Evolutionary conservation across 441 rosid genomes (phyloP).

Genomic region (Bocquillonia castaneifolia): DNA sequence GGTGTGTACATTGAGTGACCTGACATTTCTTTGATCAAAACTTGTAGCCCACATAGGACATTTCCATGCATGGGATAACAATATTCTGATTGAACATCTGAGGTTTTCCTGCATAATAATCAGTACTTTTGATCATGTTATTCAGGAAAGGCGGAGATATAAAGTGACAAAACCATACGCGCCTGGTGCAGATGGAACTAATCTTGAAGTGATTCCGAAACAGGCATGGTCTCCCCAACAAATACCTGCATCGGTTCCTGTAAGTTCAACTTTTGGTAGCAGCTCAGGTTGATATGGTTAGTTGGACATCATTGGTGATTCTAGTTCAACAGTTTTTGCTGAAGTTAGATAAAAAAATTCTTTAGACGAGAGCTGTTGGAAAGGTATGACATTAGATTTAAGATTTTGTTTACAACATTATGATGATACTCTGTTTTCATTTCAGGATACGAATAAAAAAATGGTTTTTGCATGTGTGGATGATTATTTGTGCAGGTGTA

Average conservation of each 20-base stretch:
- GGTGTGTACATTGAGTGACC: not conserved
- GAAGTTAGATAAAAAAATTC: not conserved
- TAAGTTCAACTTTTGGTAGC: conserved; percentile 65
- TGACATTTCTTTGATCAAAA: not conserved
- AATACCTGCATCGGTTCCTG: conserved; percentile 42
- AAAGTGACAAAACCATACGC: conserved; percentile 81
- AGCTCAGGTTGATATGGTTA: conserved; percentile 26
- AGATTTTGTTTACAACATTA: no score
- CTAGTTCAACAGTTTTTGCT: not conserved
- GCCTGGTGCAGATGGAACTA: conserved; percentile 41
- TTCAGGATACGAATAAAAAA: no score
- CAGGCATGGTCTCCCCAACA: conserved; percentile 58
- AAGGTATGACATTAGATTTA: conserved; percentile 7
- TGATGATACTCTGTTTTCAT: no score
- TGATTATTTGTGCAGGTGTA: not conserved
- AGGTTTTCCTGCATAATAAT: conserved; percentile 2
- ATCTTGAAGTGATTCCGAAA: conserved; percentile 38
- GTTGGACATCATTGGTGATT: not conserved
- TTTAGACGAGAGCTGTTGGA: not conserved
- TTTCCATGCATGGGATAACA: not conserved
- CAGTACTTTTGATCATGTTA: conserved; percentile 3
- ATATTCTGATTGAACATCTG: not conserved
- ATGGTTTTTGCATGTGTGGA: no score
- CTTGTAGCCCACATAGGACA: not conserved
- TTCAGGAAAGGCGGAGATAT: conserved; percentile 68